A percentile compares a stretch with the other conserved stretches of the same genome.
phyloP scores from a whole-genome alignment of 73 alveolate genomes.

The Durusdinium trenchii region DNA sequence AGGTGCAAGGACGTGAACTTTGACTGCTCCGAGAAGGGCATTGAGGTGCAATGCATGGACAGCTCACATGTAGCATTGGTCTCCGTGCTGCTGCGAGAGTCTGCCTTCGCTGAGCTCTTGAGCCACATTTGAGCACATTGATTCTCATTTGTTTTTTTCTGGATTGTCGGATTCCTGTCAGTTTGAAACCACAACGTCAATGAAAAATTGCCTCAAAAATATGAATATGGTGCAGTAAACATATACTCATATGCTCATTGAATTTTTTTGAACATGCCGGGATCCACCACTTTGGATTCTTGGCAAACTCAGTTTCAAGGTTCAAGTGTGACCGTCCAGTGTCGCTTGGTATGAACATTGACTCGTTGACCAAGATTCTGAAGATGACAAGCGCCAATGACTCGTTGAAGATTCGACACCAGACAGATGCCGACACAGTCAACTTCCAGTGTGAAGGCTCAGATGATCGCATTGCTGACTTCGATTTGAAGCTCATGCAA shows the following conservation, averaged over 20 bases:
- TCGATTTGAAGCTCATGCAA: slow-evolving; percentile 98
- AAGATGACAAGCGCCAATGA: slow-evolving; percentile 50
- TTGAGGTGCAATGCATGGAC: slow-evolving; percentile 86
- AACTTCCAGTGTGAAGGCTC: slow-evolving; percentile 86
- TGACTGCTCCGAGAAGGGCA: slow-evolving; percentile 52
- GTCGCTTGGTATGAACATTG: slow-evolving; percentile 82
- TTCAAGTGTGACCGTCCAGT: slow-evolving; percentile 86
- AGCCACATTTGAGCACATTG: no score
- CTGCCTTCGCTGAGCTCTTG: slow-evolving; percentile 83
- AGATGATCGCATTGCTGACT: slow-evolving; percentile 97
- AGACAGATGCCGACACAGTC: slow-evolving; percentile 29
- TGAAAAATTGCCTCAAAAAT: no score
- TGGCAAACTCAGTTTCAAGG: no score
- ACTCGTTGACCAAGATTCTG: slow-evolving; percentile 56
- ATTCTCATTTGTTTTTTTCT: no score
- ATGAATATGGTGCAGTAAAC: no score
- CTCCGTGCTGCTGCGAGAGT: slow-evolving; percentile 64
- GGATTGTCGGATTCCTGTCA: no score
- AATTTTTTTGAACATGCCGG: no score
- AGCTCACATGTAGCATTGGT: slow-evolving; percentile 90
- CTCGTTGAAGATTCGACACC: slow-evolving; percentile 46
- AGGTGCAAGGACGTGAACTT: slow-evolving; percentile 86
- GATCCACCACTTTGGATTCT: no score
- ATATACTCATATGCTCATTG: no score
- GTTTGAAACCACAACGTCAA: no score